These are phyloP conservation scores for Trichoderma harzianum DNA, from an alignment of 2,329 filamentous ascomycete genomes.

Conservation along the genomic window DNA sequence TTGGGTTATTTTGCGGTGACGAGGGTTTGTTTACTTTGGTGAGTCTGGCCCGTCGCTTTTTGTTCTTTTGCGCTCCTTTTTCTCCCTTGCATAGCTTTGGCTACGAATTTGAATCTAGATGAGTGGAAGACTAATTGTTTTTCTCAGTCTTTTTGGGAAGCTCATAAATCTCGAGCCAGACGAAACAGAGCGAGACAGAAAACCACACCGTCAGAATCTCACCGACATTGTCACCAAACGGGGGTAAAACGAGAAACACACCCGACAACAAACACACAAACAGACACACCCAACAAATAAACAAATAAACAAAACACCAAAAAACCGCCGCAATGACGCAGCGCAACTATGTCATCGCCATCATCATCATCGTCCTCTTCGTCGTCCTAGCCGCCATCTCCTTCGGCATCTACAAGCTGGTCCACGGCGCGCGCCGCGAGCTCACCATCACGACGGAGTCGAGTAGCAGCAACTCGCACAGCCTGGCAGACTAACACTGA, in stretches of 20 bases:
- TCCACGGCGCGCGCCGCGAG: constrained; percentile 47
- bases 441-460: constrained; percentile 39
- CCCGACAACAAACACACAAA: background rate
- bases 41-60: background rate
- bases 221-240: background rate
- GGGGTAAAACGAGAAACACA: background rate
- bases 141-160: background rate
- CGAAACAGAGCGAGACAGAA: background rate
- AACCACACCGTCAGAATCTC: background rate
- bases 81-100: background rate
- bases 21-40: background rate
- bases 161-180: background rate
- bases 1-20: constrained; percentile 7
- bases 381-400: constrained; percentile 57
- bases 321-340: constrained; percentile 50
- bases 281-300: background rate
- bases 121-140: background rate
- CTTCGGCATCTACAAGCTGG: constrained; percentile 62
- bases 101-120: background rate
- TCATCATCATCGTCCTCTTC: constrained; percentile 67
- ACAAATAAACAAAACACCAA: constrained; percentile 25
- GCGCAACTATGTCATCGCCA: constrained; percentile 64
- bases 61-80: background rate
- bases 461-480: constrained; percentile 27
- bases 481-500: constrained; percentile 25